Percentiles rank a stretch among this genome's conserved stretches.
These are phyloP conservation scores for Candida silvatica DNA, from an alignment of 805 yeast species.

Conservation along the genomic window DNA sequence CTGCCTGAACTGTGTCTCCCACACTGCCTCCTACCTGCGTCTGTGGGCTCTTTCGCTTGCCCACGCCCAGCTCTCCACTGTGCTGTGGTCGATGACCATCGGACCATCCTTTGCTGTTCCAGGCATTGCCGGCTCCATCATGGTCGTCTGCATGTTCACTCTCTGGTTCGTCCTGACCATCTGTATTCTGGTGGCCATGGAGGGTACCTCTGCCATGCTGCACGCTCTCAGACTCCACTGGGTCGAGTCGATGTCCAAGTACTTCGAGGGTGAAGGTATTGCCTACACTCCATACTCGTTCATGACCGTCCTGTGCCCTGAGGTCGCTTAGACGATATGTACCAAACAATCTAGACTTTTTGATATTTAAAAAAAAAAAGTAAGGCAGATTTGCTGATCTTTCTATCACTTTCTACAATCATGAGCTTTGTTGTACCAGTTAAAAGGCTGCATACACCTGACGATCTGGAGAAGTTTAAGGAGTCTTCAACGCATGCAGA, in stretches of 20 bases:
- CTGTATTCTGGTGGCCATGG: conserved; percentile 90
- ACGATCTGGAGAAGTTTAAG: conserved; percentile 59
- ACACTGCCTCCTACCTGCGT: conserved; percentile 93
- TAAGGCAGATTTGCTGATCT: neutral
- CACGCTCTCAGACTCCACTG: conserved; percentile 98
- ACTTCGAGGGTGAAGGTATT: conserved; percentile 93
- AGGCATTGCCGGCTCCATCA: conserved; percentile 59
- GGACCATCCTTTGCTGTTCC: conserved; percentile 62
- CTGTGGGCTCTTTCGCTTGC: conserved; percentile 97
- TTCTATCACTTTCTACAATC: no score
- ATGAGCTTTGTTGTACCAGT: conserved; percentile 9
- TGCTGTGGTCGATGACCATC: conserved; percentile 93
- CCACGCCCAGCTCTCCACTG: conserved; percentile 93
- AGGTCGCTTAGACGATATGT: conserved; percentile 1
- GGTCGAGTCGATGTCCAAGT: conserved; percentile 99
- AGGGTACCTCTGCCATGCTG: conserved; percentile 98
- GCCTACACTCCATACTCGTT: conserved; percentile 87
- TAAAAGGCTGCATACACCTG: conserved; percentile 18
- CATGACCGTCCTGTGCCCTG: conserved; percentile 17
- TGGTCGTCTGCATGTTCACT: conserved; percentile 75
- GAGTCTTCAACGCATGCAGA: conserved; percentile 39
- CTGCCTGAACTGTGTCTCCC: conserved; percentile 95
- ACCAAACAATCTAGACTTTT: neutral
- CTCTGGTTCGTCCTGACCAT: conserved; percentile 94
- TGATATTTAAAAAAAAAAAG: neutral